Evolutionary conservation across 768 basidiomycete genomes (phyloP).

Genomic region (Asterophora parasitica): DNA sequence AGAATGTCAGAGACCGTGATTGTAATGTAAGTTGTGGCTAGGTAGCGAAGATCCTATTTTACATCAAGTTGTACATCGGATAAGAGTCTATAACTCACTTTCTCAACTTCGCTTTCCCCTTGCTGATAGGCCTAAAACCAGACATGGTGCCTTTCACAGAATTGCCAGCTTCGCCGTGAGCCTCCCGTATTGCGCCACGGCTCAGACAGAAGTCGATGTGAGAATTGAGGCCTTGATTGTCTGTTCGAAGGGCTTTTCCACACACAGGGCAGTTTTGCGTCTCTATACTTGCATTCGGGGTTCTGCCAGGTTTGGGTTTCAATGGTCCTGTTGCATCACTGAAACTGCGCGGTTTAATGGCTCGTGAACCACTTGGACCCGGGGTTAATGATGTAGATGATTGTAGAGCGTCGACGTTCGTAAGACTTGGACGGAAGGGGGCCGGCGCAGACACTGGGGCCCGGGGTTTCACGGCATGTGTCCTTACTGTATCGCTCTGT

Average conservation of each 20-base stretch:
- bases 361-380: neutral
- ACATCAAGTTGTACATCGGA: neutral
- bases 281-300: constrained; percentile 9
- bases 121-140: constrained; percentile 7
- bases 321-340: neutral
- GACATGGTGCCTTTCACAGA: neutral
- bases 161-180: constrained; percentile 42
- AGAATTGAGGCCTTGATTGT: constrained; percentile 78
- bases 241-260: constrained; percentile 49
- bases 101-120: constrained; percentile 7
- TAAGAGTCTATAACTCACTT: neutral
- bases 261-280: constrained; percentile 73
- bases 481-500: constrained; percentile 12
- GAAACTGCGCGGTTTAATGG: constrained; percentile 7
- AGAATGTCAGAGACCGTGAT: neutral
- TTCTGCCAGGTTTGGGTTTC: neutral
- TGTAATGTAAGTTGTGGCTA: too few species aligned
- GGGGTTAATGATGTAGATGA: neutral
- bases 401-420: neutral
- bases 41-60: neutral
- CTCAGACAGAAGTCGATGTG: constrained; percentile 90
- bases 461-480: constrained; percentile 1
- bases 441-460: constrained; percentile 2
- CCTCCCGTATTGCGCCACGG: constrained; percentile 68
- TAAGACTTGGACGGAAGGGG: constrained; percentile 17